These are phyloP conservation scores for Salvia hispanica DNA, from an alignment of 257 asterid species.

Conservation along the genomic window DNA sequence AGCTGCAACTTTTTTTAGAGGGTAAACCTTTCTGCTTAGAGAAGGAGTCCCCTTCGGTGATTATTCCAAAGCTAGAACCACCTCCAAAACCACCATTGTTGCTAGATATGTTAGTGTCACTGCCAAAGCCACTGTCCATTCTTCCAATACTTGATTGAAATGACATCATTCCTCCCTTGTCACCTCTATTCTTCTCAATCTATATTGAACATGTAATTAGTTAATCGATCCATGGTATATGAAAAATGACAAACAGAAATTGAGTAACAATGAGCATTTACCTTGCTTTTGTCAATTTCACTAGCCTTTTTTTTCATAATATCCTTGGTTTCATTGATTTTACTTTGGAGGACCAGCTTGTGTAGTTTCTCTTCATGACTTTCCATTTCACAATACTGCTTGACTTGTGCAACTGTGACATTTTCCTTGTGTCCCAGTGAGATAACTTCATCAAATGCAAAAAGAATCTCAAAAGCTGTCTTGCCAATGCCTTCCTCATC, in stretches of 20 bases:
- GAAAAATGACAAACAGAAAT: constrained; percentile 28
- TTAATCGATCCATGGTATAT: constrained; percentile 24
- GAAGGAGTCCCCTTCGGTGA: constrained; percentile 67
- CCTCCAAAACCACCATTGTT: constrained; percentile 62
- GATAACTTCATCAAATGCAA: constrained; percentile 94
- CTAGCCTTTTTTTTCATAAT: constrained; percentile 92
- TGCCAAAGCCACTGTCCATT: constrained; percentile 73
- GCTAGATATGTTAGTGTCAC: constrained; percentile 55
- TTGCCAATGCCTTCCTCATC: constrained; percentile 91
- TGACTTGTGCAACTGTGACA: constrained; percentile 92
- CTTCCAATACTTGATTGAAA: constrained; percentile 78
- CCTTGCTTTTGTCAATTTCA: constrained; percentile 97
- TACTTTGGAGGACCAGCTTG: constrained; percentile 79
- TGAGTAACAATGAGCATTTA: constrained; percentile 29
- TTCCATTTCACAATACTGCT: constrained; percentile 97
- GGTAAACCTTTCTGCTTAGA: constrained; percentile 71
- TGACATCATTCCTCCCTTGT: constrained; percentile 69
- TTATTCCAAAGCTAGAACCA: constrained; percentile 63
- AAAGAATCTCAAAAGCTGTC: constrained; percentile 81
- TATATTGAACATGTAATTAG: constrained; percentile 30
- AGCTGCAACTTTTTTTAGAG: not conserved
- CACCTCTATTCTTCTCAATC: constrained; percentile 81
- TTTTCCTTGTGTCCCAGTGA: constrained; percentile 92
- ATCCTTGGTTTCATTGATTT: constrained; percentile 85
- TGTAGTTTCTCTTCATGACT: constrained; percentile 93